phyloP scores from a whole-genome alignment of 1,284 basidiomycete species.

The Leccinum subrobustum region DNA sequence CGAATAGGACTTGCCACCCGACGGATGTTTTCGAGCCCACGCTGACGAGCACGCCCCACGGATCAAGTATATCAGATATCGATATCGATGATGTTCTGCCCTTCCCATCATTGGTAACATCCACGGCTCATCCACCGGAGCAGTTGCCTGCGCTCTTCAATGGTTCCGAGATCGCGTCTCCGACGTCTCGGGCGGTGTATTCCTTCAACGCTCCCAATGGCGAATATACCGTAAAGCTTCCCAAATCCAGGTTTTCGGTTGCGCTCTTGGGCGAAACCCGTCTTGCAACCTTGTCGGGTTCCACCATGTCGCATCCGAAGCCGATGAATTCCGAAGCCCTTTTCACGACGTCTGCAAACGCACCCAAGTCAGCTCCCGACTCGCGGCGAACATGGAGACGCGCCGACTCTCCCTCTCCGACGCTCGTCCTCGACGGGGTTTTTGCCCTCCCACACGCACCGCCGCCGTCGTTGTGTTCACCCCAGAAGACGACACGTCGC shows the following conservation, averaged over 20 bases:
- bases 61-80: neutral
- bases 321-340: neutral
- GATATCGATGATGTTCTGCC: too few species aligned
- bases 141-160: neutral
- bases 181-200: neutral
- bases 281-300: neutral
- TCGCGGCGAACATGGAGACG: neutral
- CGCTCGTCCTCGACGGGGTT: conserved; percentile 22
- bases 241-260: neutral
- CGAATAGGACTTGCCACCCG: neutral
- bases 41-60: conserved; percentile 20
- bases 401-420: conserved; percentile 11
- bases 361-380: neutral
- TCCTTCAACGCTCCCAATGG: conserved; percentile 4
- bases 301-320: neutral
- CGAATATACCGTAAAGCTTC: conserved; percentile 21
- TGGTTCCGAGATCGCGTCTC: conserved; percentile 1
- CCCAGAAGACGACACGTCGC: neutral
- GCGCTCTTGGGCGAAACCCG: neutral
- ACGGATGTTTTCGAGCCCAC: conserved; percentile 16
- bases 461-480: neutral
- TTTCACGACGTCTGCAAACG: neutral
- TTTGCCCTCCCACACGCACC: conserved; percentile 16
- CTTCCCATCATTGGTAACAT: neutral
- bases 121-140: neutral